These are phyloP conservation scores for Lachnellula occidentalis DNA, from an alignment of 2,329 filamentous ascomycete species.

Conservation along the genomic window DNA sequence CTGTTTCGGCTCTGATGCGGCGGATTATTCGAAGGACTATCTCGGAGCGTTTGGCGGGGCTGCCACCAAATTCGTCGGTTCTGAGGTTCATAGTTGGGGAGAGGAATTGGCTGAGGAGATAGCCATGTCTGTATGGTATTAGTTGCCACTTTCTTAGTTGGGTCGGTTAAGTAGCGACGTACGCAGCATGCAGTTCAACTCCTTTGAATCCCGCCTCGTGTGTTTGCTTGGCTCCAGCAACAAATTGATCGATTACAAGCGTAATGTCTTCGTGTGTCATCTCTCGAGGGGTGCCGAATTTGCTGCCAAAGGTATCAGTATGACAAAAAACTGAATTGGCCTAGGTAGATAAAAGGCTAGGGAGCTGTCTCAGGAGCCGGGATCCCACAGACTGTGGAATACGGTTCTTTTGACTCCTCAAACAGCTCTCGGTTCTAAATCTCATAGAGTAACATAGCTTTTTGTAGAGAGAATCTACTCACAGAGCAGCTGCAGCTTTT, in stretches of 20 bases:
- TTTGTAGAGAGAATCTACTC: too few species aligned
- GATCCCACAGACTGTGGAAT: too few species aligned
- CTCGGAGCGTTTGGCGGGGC: slow-evolving; percentile 63
- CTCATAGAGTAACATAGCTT: too few species aligned
- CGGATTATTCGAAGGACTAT: slow-evolving; percentile 62
- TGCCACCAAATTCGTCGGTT: slow-evolving; percentile 62
- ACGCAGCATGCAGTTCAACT: slow-evolving; percentile 46
- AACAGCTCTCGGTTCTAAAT: too few species aligned
- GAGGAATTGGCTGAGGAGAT: slow-evolving; percentile 64
- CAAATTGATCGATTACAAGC: slow-evolving; percentile 47
- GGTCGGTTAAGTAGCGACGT: slow-evolving; percentile 15
- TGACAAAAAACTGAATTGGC: too few species aligned
- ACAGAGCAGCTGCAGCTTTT: slow-evolving; percentile 20
- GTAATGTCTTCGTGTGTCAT: slow-evolving; percentile 52
- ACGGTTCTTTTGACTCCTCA: too few species aligned
- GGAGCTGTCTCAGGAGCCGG: too few species aligned
- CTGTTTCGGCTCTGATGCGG: slow-evolving; percentile 41
- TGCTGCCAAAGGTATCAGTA: neutral
- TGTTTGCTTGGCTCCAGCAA: slow-evolving; percentile 44
- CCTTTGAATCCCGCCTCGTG: slow-evolving; percentile 48
- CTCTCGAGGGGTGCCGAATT: slow-evolving; percentile 50
- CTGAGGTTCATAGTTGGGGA: slow-evolving; percentile 62
- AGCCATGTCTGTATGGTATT: slow-evolving; percentile 52
- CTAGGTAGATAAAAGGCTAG: too few species aligned
- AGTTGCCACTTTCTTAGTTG: neutral